phyloP scores from a whole-genome alignment of 306 rosid genomes.

The Cicer yamashitae region DNA sequence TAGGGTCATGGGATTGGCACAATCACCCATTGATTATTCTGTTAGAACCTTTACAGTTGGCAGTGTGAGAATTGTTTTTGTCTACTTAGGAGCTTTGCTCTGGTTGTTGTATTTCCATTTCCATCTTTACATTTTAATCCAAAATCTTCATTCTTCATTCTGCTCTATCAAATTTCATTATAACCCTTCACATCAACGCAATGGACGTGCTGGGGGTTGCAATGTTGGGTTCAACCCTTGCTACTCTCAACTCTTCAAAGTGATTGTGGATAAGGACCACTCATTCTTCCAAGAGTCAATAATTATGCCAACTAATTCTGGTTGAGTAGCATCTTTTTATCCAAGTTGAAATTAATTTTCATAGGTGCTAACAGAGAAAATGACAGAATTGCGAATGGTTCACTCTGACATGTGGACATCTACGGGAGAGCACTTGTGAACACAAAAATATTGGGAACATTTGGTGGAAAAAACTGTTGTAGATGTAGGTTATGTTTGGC shows the following conservation, averaged over 20 bases:
- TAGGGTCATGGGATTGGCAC: too few species aligned
- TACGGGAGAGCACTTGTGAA: neutral
- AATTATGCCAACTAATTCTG: conserved; percentile 7
- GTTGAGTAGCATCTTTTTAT: conserved; percentile 13
- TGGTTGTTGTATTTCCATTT: too few species aligned
- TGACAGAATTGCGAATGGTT: conserved; percentile 20
- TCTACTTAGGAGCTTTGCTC: too few species aligned
- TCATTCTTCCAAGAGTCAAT: conserved; percentile 19
- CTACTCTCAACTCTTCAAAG: conserved; percentile 23
- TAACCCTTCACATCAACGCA: neutral
- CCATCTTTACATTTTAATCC: too few species aligned
- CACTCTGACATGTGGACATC: conserved; percentile 15
- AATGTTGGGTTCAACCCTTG: conserved; percentile 15
- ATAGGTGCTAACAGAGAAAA: conserved; percentile 16
- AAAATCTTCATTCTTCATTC: too few species aligned
- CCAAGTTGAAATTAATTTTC: neutral
- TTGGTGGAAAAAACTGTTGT: neutral
- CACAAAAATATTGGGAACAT: neutral
- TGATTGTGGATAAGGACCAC: neutral
- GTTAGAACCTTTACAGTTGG: too few species aligned
- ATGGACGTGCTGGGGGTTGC: neutral
- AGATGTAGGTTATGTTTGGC: neutral
- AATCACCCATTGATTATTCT: too few species aligned
- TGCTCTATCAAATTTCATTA: neutral
- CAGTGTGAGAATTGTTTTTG: too few species aligned